Evolutionary conservation across 768 basidiomycete species (phyloP).

Genomic region (Mycena venus): DNA sequence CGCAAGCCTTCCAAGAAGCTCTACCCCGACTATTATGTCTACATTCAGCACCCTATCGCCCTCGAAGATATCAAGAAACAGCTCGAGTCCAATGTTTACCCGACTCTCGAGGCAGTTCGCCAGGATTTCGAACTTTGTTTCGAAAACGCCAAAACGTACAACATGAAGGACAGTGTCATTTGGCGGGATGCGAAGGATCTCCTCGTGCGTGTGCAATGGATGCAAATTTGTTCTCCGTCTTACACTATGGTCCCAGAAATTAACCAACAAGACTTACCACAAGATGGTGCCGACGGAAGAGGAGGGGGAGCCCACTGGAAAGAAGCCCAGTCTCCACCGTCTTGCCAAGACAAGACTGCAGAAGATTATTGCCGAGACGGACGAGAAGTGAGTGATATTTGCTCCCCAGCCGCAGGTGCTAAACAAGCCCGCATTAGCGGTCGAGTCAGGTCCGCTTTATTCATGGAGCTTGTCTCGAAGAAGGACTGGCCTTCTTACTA

Average conservation of each 20-base stretch:
- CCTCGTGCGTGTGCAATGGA: constrained; percentile 65
- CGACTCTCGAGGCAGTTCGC: constrained; percentile 74
- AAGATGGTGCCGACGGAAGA: constrained; percentile 60
- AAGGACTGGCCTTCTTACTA: constrained; percentile 88
- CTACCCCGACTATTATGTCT: constrained; percentile 89
- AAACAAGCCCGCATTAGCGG: constrained; percentile 60
- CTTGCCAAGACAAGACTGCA: constrained; percentile 77
- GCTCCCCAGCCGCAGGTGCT: neutral
- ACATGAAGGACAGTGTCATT: constrained; percentile 83
- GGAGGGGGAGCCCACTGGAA: constrained; percentile 56
- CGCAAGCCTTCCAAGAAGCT: constrained; percentile 77
- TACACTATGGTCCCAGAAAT: constrained; percentile 54
- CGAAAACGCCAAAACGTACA: constrained; percentile 86
- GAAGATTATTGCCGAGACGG: constrained; percentile 80
- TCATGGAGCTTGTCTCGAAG: constrained; percentile 87
- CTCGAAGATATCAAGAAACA: constrained; percentile 90
- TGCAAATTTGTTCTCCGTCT: neutral
- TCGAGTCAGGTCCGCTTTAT: constrained; percentile 75
- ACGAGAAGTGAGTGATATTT: constrained; percentile 68
- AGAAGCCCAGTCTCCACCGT: constrained; percentile 72
- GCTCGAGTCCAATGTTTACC: constrained; percentile 71
- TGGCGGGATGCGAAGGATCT: constrained; percentile 87
- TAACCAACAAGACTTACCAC: constrained; percentile 61
- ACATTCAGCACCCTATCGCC: constrained; percentile 87
- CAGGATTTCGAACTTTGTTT: constrained; percentile 85